phyloP scores from a whole-genome alignment of 1,284 basidiomycete genomes.

The Violaceomyces palustris region DNA sequence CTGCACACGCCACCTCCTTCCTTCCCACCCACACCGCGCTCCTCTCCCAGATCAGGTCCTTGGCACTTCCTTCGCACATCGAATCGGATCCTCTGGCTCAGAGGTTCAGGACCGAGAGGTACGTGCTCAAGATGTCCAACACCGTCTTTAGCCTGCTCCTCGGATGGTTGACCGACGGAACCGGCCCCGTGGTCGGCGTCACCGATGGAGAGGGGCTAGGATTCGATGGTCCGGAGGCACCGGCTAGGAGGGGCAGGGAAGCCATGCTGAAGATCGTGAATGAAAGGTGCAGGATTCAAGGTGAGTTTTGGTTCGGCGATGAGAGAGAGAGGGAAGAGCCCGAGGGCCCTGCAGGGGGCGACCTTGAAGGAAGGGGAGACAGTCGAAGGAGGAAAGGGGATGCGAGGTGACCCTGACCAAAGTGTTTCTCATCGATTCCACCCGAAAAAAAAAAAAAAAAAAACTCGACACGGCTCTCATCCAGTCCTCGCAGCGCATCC shows the following conservation, averaged over 20 bases:
- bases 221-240: constrained; percentile 59
- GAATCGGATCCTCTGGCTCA: constrained; percentile 72
- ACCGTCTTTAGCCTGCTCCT: constrained; percentile 86
- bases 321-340: too few species aligned
- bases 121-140: constrained; percentile 81
- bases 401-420: too few species aligned
- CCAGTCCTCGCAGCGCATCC: constrained; percentile 37
- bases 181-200: constrained; percentile 75
- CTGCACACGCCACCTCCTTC: constrained; percentile 67
- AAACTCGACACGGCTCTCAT: too few species aligned
- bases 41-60: constrained; percentile 73
- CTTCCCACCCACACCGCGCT: constrained; percentile 66
- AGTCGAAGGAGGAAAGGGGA: too few species aligned
- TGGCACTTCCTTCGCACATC: constrained; percentile 79
- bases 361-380: too few species aligned
- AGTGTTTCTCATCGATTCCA: too few species aligned
- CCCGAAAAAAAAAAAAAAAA: too few species aligned
- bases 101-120: constrained; percentile 83
- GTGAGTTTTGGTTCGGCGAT: too few species aligned
- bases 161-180: constrained; percentile 90
- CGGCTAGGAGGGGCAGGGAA: constrained; percentile 58
- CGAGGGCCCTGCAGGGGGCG: too few species aligned
- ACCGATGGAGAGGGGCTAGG: constrained; percentile 68
- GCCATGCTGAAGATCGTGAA: constrained; percentile 90
- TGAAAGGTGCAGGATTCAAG: constrained; percentile 82